These are phyloP conservation scores for Penicillium sp. DNA, from an alignment of 2,329 filamentous ascomycete genomes.

Conservation along the genomic window DNA sequence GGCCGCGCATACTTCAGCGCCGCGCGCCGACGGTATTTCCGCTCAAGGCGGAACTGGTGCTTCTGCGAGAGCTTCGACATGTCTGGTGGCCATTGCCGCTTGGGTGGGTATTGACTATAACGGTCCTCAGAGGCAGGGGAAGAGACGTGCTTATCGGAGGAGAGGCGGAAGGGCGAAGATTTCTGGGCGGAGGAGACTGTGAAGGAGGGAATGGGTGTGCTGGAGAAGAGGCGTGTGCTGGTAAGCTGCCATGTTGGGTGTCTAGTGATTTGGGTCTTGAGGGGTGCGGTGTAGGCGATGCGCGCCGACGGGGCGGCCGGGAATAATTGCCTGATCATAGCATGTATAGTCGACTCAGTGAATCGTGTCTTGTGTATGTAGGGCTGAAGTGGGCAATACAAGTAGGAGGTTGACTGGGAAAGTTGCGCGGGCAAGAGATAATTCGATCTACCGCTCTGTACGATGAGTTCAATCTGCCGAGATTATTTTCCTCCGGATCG, in stretches of 20 bases:
- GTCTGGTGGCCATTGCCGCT: slow-evolving; percentile 61
- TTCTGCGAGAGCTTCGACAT: slow-evolving; percentile 58
- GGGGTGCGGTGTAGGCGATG: slow-evolving; percentile 4
- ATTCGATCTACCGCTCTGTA: slow-evolving; percentile 12
- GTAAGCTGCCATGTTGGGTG: slow-evolving; percentile 13
- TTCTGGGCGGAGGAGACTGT: slow-evolving; percentile 10
- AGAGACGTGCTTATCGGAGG: slow-evolving; percentile 18
- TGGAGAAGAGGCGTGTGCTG: slow-evolving; percentile 13
- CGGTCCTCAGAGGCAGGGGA: slow-evolving; percentile 28
- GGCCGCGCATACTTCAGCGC: slow-evolving; percentile 58
- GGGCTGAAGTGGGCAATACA: background rate
- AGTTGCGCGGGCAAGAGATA: slow-evolving; percentile 8
- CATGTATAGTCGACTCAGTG: background rate
- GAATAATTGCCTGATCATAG: slow-evolving; percentile 16
- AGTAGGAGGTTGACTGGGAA: background rate
- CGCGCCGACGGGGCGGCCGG: slow-evolving; percentile 13
- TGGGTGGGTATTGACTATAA: slow-evolving; percentile 56
- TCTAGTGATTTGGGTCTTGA: slow-evolving; percentile 10
- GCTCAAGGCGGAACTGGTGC: slow-evolving; percentile 64
- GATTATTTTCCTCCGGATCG: no score
- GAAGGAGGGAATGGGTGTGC: slow-evolving; percentile 12
- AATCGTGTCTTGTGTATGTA: background rate
- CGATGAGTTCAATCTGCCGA: no score
- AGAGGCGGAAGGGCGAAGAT: slow-evolving; percentile 21
- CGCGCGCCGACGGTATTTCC: slow-evolving; percentile 58